Percentiles rank a stretch among this genome's conserved stretches.
These are phyloP conservation scores for Puccinia triticina DNA, from an alignment of 1,284 basidiomycete genomes.

Conservation along the genomic window DNA sequence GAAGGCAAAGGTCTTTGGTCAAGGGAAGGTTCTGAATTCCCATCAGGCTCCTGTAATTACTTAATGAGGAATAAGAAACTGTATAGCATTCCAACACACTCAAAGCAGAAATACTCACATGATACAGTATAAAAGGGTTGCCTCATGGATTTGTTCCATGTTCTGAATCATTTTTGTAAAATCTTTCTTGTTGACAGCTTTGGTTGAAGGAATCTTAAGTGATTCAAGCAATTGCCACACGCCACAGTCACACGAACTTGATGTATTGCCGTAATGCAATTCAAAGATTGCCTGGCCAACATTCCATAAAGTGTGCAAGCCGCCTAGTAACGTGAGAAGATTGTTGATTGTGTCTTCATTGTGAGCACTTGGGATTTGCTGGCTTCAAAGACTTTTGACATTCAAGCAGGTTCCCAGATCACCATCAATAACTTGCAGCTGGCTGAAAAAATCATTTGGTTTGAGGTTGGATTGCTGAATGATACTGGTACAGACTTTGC, in stretches of 20 bases:
- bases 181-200: neutral
- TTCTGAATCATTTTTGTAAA: neutral
- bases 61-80: neutral
- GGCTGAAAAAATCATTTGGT: neutral
- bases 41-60: neutral
- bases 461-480: neutral
- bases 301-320: neutral
- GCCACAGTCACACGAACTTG: neutral
- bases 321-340: neutral
- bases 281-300: neutral
- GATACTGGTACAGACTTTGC: neutral
- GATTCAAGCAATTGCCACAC: neutral
- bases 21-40: too few species aligned
- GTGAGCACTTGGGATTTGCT: neutral
- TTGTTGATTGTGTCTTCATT: neutral
- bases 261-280: neutral
- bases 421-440: neutral
- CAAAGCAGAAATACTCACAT: neutral
- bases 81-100: neutral
- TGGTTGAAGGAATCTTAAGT: neutral
- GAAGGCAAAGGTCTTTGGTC: too few species aligned
- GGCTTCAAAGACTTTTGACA: neutral
- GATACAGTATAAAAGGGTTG: neutral
- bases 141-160: neutral
- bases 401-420: too few species aligned